phyloP scores from a whole-genome alignment of 2,329 filamentous ascomycete genomes.

The Pestalotiopsis sp. region DNA sequence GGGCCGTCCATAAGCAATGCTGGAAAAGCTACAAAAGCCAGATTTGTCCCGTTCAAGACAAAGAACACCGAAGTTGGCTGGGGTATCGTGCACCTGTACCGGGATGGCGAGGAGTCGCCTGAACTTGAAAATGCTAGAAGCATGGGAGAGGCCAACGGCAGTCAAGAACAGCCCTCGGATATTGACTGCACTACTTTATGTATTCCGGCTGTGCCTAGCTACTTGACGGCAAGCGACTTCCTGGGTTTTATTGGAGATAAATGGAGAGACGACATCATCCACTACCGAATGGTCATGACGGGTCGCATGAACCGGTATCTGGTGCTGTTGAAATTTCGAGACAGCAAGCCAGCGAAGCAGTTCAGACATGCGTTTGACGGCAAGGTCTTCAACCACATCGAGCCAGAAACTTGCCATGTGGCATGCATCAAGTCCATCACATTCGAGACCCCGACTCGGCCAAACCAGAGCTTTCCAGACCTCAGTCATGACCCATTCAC shows the following conservation, averaged over 20 bases:
- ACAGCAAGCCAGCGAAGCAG: slow-evolving; percentile 70
- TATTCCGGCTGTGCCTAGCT: slow-evolving; percentile 91
- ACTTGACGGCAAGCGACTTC: slow-evolving; percentile 89
- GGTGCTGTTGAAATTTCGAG: slow-evolving; percentile 91
- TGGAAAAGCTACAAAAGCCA: slow-evolving; percentile 80
- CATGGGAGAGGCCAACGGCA: slow-evolving; percentile 30
- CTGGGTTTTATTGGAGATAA: slow-evolving; percentile 88
- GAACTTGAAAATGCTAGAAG: slow-evolving; percentile 44
- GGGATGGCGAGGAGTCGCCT: slow-evolving; percentile 76
- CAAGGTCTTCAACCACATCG: slow-evolving; percentile 88
- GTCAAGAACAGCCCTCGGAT: slow-evolving; percentile 29
- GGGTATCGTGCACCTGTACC: slow-evolving; percentile 93
- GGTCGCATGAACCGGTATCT: slow-evolving; percentile 89
- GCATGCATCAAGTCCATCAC: slow-evolving; percentile 93
- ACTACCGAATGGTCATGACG: slow-evolving; percentile 94
- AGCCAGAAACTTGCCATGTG: slow-evolving; percentile 94
- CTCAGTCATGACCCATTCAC: slow-evolving; percentile 67
- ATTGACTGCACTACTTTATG: slow-evolving; percentile 85
- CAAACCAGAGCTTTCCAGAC: slow-evolving; percentile 57
- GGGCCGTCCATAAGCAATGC: slow-evolving; percentile 59
- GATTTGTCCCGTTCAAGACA: slow-evolving; percentile 71
- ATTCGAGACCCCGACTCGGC: slow-evolving; percentile 66
- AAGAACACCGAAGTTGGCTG: slow-evolving; percentile 80
- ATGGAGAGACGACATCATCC: slow-evolving; percentile 83
- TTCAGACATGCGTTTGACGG: slow-evolving; percentile 92